Evolutionary conservation across 208 protist genomes (phyloP).

Genomic region (Angomonas deanei): DNA sequence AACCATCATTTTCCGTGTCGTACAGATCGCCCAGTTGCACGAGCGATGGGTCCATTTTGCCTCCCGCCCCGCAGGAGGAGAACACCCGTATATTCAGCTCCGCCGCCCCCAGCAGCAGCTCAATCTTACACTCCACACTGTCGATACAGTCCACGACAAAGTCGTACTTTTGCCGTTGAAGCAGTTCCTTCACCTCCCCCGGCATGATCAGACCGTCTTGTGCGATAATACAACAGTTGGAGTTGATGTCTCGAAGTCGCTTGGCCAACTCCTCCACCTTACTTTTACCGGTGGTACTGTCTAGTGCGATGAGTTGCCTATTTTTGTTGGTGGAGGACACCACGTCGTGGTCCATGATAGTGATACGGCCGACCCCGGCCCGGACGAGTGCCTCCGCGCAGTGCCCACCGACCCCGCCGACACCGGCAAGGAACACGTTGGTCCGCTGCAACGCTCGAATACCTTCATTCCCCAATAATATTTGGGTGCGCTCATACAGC

Average conservation of each 20-base stretch:
- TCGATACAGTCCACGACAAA: conserved; percentile 91
- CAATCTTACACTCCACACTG: conserved; percentile 84
- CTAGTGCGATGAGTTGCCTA: conserved; percentile 83
- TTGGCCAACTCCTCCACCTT: conserved; percentile 77
- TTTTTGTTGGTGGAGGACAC: conserved; percentile 88
- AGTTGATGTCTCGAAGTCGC: conserved; percentile 78
- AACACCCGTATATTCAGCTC: conserved; percentile 57
- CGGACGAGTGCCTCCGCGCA: conserved; percentile 84
- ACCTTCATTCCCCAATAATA: conserved; percentile 73
- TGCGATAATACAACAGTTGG: conserved; percentile 56
- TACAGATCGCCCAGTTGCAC: conserved; percentile 64
- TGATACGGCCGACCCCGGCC: conserved; percentile 82
- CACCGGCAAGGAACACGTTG: conserved; percentile 77
- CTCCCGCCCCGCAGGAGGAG: conserved; percentile 79
- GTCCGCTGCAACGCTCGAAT: conserved; percentile 47
- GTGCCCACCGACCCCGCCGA: conserved; percentile 86
- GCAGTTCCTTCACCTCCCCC: conserved; percentile 67
- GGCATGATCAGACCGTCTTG: conserved; percentile 60
- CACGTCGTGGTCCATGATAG: conserved; percentile 86
- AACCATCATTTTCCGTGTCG: conserved; percentile 73
- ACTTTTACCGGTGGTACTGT: conserved; percentile 81
- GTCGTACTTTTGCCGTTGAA: conserved; percentile 69
- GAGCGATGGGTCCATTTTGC: conserved; percentile 65
- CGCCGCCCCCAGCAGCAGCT: conserved; percentile 57
- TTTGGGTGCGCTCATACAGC: conserved; percentile 81